phyloP scores from a whole-genome alignment of 225 moss, liverwort and hornwort species.

The Pseudisothecium myosuroides region DNA sequence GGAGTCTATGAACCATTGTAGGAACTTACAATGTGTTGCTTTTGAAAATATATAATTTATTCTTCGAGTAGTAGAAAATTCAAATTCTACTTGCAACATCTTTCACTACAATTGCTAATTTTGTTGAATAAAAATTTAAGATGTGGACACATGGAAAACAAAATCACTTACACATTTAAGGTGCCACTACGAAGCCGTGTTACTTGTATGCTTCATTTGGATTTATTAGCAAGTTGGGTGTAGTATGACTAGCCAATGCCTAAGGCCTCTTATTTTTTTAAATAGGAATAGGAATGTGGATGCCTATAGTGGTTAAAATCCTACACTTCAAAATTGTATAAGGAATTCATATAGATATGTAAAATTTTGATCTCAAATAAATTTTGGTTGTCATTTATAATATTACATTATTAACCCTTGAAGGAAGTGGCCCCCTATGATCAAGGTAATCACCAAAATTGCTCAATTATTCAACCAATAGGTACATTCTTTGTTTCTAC shows the following conservation, averaged over 20 bases:
- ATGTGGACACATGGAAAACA: not conserved
- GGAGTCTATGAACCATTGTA: not conserved
- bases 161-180: not conserved
- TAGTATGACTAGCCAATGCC: not conserved
- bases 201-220: not conserved
- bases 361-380: not conserved
- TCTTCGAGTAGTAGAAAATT: not conserved
- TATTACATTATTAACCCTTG: not conserved
- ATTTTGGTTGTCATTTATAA: not conserved
- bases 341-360: not conserved
- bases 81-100: not conserved
- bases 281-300: too few species aligned
- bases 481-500: too few species aligned
- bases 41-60: not conserved
- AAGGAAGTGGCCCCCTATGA: too few species aligned
- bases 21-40: not conserved
- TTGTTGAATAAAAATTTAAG: not conserved
- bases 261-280: not conserved
- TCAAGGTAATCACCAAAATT: too few species aligned
- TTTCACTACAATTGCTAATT: too few species aligned
- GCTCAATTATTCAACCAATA: too few species aligned
- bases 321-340: not conserved
- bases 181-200: accelerated
- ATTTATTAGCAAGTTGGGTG: not conserved
- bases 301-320: not conserved